These are phyloP conservation scores for Populus deltoides DNA, from an alignment of 345 rosid species.

Conservation along the genomic window DNA sequence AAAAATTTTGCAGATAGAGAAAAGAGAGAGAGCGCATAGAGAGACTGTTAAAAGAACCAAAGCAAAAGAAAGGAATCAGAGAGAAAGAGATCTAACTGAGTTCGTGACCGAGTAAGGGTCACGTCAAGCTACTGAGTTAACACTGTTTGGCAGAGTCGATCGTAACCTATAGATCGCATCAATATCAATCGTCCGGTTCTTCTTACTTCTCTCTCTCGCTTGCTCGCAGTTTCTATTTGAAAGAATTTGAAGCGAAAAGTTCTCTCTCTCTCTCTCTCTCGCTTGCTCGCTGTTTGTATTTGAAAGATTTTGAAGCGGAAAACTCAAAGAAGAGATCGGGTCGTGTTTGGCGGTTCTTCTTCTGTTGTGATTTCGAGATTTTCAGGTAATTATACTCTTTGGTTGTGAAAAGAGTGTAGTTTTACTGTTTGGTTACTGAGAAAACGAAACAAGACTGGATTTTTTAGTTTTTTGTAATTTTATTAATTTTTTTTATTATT, in stretches of 20 bases:
- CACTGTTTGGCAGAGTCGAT: constrained; percentile 16
- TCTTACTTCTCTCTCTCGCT: neutral
- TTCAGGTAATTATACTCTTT: constrained; percentile 10
- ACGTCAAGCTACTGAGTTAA: constrained; percentile 19
- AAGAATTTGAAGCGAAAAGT: constrained; percentile 8
- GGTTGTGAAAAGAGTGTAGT: neutral
- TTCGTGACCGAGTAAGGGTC: constrained; percentile 31
- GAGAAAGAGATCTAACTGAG: constrained; percentile 46
- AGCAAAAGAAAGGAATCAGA: constrained; percentile 19
- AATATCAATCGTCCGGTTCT: constrained; percentile 25
- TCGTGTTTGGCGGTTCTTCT: constrained; percentile 1
- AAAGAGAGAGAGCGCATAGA: neutral
- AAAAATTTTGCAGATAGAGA: constrained; percentile 18
- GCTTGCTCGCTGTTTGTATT: neutral
- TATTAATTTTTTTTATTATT: neutral
- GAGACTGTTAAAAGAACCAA: neutral
- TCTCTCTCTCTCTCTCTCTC: constrained; percentile 4
- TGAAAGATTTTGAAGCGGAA: neutral
- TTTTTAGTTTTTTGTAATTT: neutral
- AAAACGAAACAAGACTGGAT: neutral
- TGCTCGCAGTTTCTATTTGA: neutral
- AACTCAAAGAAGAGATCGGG: constrained; percentile 8
- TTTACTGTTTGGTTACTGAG: constrained; percentile 21
- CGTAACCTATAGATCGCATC: constrained; percentile 30
- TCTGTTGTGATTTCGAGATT: neutral